A percentile compares a stretch with the other conserved stretches of the same genome.
Evolutionary conservation across 805 yeast species (phyloP).

Genomic region (Pichia nakasei): DNA sequence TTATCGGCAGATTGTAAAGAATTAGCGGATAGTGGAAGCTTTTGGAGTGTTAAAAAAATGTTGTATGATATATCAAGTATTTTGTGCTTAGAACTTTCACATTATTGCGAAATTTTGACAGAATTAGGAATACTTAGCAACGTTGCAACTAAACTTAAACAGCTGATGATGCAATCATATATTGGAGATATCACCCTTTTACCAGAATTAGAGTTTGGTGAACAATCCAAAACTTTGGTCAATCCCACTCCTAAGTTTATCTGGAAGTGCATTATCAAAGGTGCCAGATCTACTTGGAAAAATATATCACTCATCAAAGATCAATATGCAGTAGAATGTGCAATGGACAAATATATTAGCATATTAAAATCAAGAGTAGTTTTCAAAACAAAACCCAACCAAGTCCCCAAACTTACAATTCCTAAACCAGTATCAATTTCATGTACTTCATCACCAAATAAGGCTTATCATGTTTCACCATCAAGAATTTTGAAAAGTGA

Average conservation of each 20-base stretch:
- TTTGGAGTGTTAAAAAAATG: conserved; percentile 41
- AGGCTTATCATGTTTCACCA: neutral
- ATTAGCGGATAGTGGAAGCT: conserved; percentile 42
- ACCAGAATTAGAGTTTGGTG: conserved; percentile 59
- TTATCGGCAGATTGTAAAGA: conserved; percentile 45
- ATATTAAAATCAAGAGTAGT: conserved; percentile 53
- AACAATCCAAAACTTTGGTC: conserved; percentile 53
- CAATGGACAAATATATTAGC: conserved; percentile 74
- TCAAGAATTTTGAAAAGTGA: neutral
- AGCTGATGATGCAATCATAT: conserved; percentile 77
- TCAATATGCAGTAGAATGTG: conserved; percentile 85
- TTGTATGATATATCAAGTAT: conserved; percentile 44
- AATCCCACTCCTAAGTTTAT: conserved; percentile 80
- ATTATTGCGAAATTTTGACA: conserved; percentile 59
- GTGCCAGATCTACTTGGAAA: conserved; percentile 93
- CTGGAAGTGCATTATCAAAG: conserved; percentile 61
- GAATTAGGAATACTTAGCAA: conserved; percentile 75
- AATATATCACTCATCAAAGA: conserved; percentile 76
- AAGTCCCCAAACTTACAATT: neutral
- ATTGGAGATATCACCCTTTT: conserved; percentile 91
- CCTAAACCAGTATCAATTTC: neutral
- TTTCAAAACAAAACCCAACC: conserved; percentile 14
- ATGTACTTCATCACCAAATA: conserved; percentile 4
- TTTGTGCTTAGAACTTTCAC: conserved; percentile 63
- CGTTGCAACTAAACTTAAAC: conserved; percentile 59